Evolutionary conservation across 768 basidiomycete species (phyloP).

Genomic region (Paxillus involutus): DNA sequence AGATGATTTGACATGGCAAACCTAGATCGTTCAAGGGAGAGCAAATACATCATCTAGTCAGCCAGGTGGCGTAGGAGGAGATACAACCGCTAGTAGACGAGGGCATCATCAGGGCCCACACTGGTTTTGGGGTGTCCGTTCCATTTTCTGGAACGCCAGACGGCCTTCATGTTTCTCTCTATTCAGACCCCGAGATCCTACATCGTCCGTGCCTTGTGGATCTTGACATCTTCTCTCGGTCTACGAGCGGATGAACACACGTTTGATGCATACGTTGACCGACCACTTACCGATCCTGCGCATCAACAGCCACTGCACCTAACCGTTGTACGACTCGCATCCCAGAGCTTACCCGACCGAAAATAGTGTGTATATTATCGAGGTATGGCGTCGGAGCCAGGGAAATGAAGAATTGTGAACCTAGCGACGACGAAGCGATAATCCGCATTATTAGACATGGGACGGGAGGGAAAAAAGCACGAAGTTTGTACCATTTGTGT

Average conservation of each 20-base stretch:
- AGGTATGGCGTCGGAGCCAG: constrained; percentile 81
- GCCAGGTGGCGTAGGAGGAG: too few relatives aligned
- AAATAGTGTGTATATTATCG: constrained; percentile 85
- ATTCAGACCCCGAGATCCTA: not conserved
- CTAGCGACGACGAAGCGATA: constrained; percentile 34
- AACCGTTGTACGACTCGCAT: constrained; percentile 92
- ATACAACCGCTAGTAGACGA: too few relatives aligned
- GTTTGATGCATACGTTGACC: constrained; percentile 21
- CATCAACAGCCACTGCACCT: constrained; percentile 87
- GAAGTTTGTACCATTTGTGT: constrained; percentile 65
- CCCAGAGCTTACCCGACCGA: constrained; percentile 86
- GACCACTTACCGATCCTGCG: constrained; percentile 73
- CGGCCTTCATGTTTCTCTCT: too few relatives aligned
- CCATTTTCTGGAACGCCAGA: too few relatives aligned
- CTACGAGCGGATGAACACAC: constrained; percentile 19
- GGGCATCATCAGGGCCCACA: too few relatives aligned
- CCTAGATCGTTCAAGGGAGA: too few relatives aligned
- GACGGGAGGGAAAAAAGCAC: too few relatives aligned
- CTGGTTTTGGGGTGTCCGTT: too few relatives aligned
- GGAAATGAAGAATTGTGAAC: constrained; percentile 94
- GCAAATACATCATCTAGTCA: too few relatives aligned
- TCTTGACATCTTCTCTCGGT: constrained; percentile 82
- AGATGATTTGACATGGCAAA: too few relatives aligned
- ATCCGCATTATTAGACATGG: constrained; percentile 17
- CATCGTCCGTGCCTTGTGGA: constrained; percentile 64